Base-by-base conservation (phyloP, 192 early-diverging fungal species). In the Coemansia sp. region DNA sequence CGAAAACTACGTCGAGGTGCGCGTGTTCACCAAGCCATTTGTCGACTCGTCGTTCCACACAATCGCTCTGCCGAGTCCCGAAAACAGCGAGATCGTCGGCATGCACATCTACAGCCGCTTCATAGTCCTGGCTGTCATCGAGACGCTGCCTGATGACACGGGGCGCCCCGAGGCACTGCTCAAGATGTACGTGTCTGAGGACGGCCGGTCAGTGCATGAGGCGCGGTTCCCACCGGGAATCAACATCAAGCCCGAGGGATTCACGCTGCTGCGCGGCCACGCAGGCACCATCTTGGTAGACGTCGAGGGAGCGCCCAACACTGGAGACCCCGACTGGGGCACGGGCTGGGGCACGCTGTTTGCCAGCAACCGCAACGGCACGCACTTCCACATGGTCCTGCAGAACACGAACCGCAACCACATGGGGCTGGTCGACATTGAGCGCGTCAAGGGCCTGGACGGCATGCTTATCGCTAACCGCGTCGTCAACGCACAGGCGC, bases 401-500 rank as follows among this genome's bases (percentile, higher is more conserved):
- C 70, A 85, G 27, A 77, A 90, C 65, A 91, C 91, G 1, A 94
- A 96, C 66, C 80, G 91, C 35, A 81, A 91, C 53, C 57, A 53
- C 5, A 17, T 44, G 1, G 90, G 89, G 9, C 45, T 77, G 49
- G 94, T 99, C 5, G 97, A 97, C 52, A 87, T 93, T 63, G 94
- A 94, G 66, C 89, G 88, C 49, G 86, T 99, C 35, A 84, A 85
- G 22, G 90, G 94, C 3, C 77, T 97, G 9, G 75, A 83, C 19
- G 93, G 94, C 24, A 81, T 94, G 63, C 78, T 90, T 17, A 50
- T 99, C 8, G 93, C 88, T n/a, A 98, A 98, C 59, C 80, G 83
- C 25, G 89, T 97, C 1, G 55, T 56, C 24, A 95, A 98, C 46
- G 62, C 78, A 1, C 66, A 82, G 17, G 83, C 83, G 9, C 56